phyloP scores from a whole-genome alignment of 2,329 filamentous ascomycete species.

The Aureobasidium subglaciale region DNA sequence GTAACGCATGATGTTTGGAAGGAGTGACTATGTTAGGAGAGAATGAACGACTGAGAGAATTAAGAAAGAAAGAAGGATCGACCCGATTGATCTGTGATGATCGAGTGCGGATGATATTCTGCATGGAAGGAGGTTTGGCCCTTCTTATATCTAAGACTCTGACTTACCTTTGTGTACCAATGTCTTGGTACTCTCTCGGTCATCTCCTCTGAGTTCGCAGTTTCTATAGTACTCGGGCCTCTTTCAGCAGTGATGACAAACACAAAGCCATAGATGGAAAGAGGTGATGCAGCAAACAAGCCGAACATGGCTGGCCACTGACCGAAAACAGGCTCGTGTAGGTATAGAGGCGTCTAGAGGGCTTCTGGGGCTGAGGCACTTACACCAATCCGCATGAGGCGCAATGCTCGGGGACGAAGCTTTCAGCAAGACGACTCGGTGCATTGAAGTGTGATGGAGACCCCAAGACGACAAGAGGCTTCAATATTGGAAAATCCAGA shows the following conservation, averaged over 20 bases:
- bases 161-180: not conserved
- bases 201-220: not conserved
- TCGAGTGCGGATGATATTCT: not conserved
- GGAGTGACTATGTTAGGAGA: not conserved
- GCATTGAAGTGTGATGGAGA: not conserved
- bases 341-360: not conserved
- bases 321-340: slow-evolving; percentile 2
- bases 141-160: slow-evolving; percentile 1
- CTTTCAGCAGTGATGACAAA: not conserved
- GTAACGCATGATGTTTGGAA: not conserved
- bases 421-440: not conserved
- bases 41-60: not conserved
- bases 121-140: not conserved
- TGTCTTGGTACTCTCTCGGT: not conserved
- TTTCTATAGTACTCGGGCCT: not conserved
- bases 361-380: not conserved
- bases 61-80: not conserved
- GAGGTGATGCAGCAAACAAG: not conserved
- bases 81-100: slow-evolving; percentile 3
- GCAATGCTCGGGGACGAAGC: not conserved
- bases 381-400: not conserved
- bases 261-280: not conserved
- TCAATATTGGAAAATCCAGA: not conserved
- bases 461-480: not conserved
- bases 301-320: not conserved